Conservation (phyloP, 2,329 filamentous ascomycete genomes). For the Colletotrichum somersetense region DNA sequence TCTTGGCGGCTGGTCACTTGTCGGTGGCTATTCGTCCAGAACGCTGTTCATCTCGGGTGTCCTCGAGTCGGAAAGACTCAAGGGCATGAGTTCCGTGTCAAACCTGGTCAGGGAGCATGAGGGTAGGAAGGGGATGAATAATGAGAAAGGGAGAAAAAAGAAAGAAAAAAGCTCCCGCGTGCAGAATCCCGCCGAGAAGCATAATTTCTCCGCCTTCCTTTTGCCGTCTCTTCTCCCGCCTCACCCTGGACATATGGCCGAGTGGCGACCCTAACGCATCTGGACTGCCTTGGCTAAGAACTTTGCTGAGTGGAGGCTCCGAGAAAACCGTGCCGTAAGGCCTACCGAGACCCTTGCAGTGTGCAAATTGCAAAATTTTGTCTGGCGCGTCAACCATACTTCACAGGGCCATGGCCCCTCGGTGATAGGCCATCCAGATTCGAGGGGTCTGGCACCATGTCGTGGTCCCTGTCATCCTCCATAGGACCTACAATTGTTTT, state of each 20-base stretch:
- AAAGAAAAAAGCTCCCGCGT: conserved; percentile 19
- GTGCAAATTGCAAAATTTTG: not conserved
- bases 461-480: not conserved
- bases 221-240: conserved; percentile 2
- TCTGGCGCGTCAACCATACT: conserved; percentile 22
- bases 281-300: conserved; percentile 19
- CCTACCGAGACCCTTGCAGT: not conserved
- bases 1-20: not conserved
- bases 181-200: conserved; percentile 22
- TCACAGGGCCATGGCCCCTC: not conserved
- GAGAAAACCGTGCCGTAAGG: conserved; percentile 24
- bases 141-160: not conserved
- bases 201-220: not conserved
- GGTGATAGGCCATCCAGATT: not conserved
- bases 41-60: not conserved
- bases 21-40: not conserved
- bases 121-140: not conserved
- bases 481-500: not conserved
- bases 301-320: conserved; percentile 17
- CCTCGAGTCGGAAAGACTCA: conserved; percentile 9
- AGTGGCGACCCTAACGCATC: not conserved
- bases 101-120: not conserved
- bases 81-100: not conserved
- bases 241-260: conserved; percentile 11
- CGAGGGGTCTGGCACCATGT: not conserved